Evolutionary conservation across 1,284 basidiomycete genomes (phyloP), one percentile per base, ranked within the genome.

Genomic region (Cyathus pygmaeus): DNA sequence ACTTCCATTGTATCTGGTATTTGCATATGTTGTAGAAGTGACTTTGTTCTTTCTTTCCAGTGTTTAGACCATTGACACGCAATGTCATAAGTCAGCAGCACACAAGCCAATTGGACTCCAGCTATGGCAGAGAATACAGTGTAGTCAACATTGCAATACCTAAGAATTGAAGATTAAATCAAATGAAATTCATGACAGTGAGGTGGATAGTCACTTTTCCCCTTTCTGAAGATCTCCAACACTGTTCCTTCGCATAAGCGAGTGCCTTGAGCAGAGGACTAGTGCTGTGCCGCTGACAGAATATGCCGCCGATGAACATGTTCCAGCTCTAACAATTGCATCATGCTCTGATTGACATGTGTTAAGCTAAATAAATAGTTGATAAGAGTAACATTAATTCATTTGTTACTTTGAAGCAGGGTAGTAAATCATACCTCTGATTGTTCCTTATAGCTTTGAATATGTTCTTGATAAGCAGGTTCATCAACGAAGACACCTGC

Each of bases 101-200:
- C 36, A 2, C 39, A 27, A 2, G 19, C 31, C 1, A 70, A 42
- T 1, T 27, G n/a, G 1, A 65, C 41, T 2, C 60, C 60, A 1
- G 57, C 5, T 1, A 71, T 13, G 13, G 61, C 58, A 1, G 69
- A 66, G 0, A 67, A 42, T 3, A 70, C 33, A 27, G 71, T 54
- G 36, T 59, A 74, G 55, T 74, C 72, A 56, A 72, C 65, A 55
- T 68, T 70, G 31, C 59, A 63, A 54, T 70, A 70, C 26, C 67
- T 71, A 51, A 17, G 57, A 53, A 31, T 36, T n/a, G 50, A n/a
- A 36, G 5, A 2, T 42, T 19, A 29, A 24, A 27, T 23, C 42
- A 15, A 4, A 21, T 7, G 29, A 17, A 27, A 15, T 26, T 26
- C 5, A 11, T 5, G 9, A 36, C 7, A 31, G 21, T 4, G 53